phyloP scores from a whole-genome alignment of 1,139 yeast genomes.

The Pichia sp. region DNA sequence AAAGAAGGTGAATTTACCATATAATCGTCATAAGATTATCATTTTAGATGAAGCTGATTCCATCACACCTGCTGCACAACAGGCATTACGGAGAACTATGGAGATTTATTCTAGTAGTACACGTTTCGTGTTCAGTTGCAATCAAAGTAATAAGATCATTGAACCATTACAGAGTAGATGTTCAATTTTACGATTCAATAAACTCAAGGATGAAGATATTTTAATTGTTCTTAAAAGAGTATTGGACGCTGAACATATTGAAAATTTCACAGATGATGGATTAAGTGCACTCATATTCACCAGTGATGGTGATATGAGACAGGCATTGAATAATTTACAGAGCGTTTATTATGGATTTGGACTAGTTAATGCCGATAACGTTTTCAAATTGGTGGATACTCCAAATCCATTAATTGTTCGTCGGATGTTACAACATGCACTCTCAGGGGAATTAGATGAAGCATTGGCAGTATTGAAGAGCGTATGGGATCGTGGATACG shows the following conservation, averaged over 20 bases:
- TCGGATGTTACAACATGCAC: slow-evolving; percentile 55
- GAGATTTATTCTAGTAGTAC: slow-evolving; percentile 92
- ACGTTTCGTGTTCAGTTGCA: slow-evolving; percentile 96
- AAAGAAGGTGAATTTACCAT: slow-evolving; percentile 69
- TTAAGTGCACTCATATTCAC: slow-evolving; percentile 90
- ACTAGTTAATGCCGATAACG: slow-evolving; percentile 82
- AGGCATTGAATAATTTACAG: slow-evolving; percentile 89
- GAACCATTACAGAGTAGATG: slow-evolving; percentile 97
- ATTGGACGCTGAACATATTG: slow-evolving; percentile 45
- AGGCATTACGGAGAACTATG: slow-evolving; percentile 95
- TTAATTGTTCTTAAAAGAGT: slow-evolving; percentile 70
- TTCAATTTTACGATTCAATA: slow-evolving; percentile 82
- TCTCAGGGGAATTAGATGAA: slow-evolving; percentile 39
- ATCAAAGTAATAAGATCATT: slow-evolving; percentile 86
- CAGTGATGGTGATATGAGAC: slow-evolving; percentile 99
- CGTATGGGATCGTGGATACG: slow-evolving; percentile 87
- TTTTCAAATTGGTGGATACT: slow-evolving; percentile 90
- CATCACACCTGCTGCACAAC: slow-evolving; percentile 99
- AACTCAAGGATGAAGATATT: slow-evolving; percentile 79
- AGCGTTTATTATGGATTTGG: slow-evolving; percentile 94
- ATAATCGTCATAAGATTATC: slow-evolving; percentile 78
- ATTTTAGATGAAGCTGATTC: slow-evolving; percentile 95
- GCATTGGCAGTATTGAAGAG: slow-evolving; percentile 61
- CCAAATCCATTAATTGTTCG: slow-evolving; percentile 90
- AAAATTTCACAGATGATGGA: slow-evolving; percentile 76